A percentile compares a stretch with the other conserved stretches of the same genome.
These are phyloP conservation scores for Monosporascus sp. DNA, from an alignment of 2,329 filamentous ascomycete genomes.

Conservation along the genomic window DNA sequence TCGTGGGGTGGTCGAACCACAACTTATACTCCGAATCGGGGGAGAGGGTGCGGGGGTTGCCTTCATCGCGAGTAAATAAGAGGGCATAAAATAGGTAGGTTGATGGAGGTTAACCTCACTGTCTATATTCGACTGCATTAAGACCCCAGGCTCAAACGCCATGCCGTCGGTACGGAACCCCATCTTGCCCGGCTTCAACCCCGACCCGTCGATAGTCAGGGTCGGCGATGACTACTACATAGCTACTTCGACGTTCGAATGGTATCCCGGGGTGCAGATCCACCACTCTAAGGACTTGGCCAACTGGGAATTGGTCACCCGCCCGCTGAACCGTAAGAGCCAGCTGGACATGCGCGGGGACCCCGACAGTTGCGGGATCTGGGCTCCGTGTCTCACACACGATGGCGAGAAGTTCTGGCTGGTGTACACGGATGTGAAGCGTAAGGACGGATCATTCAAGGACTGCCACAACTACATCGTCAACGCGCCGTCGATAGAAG, in stretches of 20 bases:
- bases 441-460: conserved; percentile 61
- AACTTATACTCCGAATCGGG: too few species aligned
- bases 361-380: conserved; percentile 56
- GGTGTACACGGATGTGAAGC: conserved; percentile 61
- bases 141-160: background rate
- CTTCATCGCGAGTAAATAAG: too few species aligned
- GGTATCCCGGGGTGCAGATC: conserved; percentile 50
- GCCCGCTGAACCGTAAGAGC: conserved; percentile 42
- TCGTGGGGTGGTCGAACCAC: background rate
- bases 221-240: conserved; percentile 51
- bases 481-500: conserved; percentile 44
- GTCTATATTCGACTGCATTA: too few species aligned
- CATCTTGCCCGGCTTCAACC: conserved; percentile 51
- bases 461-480: conserved; percentile 61
- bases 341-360: conserved; percentile 55
- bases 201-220: conserved; percentile 48
- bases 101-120: too few species aligned
- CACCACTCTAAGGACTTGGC: conserved; percentile 48
- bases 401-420: conserved; percentile 57
- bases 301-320: conserved; percentile 43
- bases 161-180: conserved; percentile 48
- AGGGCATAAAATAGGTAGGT: too few species aligned
- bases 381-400: conserved; percentile 59
- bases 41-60: background rate
- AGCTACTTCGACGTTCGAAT: conserved; percentile 51